Evolutionary conservation across 2,329 filamentous ascomycete species (phyloP), one percentile per base, ranked within the genome.

Genomic region (Aspergillus pseudonomiae): DNA sequence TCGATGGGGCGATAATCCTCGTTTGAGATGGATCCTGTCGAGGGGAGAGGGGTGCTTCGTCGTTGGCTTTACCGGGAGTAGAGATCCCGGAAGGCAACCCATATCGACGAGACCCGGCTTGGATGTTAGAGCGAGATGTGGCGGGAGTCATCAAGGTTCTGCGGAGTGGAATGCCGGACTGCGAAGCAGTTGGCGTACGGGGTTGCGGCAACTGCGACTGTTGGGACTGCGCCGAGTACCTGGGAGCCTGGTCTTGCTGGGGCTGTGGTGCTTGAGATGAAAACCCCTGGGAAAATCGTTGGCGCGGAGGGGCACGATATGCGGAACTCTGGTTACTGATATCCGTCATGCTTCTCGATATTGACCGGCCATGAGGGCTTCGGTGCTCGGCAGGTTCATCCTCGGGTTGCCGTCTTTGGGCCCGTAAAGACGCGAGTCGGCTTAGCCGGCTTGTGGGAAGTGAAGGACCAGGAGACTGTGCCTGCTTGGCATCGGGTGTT

Each of bases 291-390:
- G 74, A 73, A 32, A 72, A 63, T 45, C 77, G 75, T 59, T 79
- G 77, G 48, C 75, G 73, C 2, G 75, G 71, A 9, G 75, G 69
- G 7, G 71, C 70, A 12, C 71, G 72, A 61, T 73, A 72, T 6
- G 67, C 60, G 11, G 70, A 65, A n/a, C 68, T 69, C 34, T 73
- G 70, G 39, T 70, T 75, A 26, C 72, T 71, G 45, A 78, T 70
- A 34, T 82, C 81, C 1, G 80, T 81, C 73, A 78, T 77, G 32
- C 80, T 79, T 61, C 81, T 73, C 21, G 80, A 79, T 36, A 79
- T 64, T 5, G 81, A 78, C 32, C 80, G 78, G 45, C 62, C 70
- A 34, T 71, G 70, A 4, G 74, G 70, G 36, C 67, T 75, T 53
- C 65, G 68, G 46, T 71, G 74, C 54, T 75, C 74, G 41, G 73